Conservation (phyloP, 1,139 yeast genomes). For the Zygotorulaspora mrakii region DNA sequence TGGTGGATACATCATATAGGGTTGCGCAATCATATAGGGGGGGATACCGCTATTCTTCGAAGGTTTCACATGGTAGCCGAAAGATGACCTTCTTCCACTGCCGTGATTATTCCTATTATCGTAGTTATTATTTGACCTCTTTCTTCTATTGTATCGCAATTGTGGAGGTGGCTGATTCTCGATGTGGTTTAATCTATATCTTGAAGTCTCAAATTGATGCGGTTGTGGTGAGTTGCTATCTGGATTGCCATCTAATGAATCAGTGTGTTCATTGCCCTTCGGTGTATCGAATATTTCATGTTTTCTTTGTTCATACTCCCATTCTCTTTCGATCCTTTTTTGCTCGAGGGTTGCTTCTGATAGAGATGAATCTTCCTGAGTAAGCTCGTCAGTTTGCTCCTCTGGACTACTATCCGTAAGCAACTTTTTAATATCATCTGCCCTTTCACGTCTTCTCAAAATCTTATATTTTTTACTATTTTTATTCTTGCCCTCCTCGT, state of each 20-base stretch:
- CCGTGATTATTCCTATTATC: slow-evolving; percentile 1
- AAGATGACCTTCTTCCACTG: slow-evolving; percentile 3
- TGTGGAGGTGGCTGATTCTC: slow-evolving; percentile 12
- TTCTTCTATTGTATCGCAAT: slow-evolving; percentile 9
- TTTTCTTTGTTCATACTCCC: slow-evolving; percentile 23
- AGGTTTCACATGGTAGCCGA: slow-evolving; percentile 3
- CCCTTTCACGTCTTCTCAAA: slow-evolving; percentile 10
- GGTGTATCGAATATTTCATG: slow-evolving; percentile 23
- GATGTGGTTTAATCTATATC: slow-evolving; percentile 13
- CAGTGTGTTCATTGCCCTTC: slow-evolving; percentile 10
- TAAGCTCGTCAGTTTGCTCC: slow-evolving; percentile 1
- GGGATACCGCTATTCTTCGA: slow-evolving; percentile 3
- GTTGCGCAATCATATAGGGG: slow-evolving; percentile 10
- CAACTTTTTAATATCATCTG: slow-evolving; percentile 1
- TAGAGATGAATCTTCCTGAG: neutral
- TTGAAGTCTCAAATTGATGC: slow-evolving; percentile 29
- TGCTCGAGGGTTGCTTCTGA: slow-evolving; percentile 17
- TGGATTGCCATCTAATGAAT: slow-evolving; percentile 5
- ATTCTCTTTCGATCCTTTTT: slow-evolving; percentile 22
- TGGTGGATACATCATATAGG: slow-evolving; percentile 22
- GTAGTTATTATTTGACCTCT: slow-evolving; percentile 1
- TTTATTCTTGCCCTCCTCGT: slow-evolving; percentile 1
- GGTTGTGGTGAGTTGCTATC: slow-evolving; percentile 29
- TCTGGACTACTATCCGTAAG: slow-evolving; percentile 1
- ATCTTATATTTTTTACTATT: slow-evolving; percentile 13